A percentile compares a stretch with the other conserved stretches of the same genome.
Conservation (phyloP, 495 filamentous ascomycete species). For the Penicillium waksmanii region DNA sequence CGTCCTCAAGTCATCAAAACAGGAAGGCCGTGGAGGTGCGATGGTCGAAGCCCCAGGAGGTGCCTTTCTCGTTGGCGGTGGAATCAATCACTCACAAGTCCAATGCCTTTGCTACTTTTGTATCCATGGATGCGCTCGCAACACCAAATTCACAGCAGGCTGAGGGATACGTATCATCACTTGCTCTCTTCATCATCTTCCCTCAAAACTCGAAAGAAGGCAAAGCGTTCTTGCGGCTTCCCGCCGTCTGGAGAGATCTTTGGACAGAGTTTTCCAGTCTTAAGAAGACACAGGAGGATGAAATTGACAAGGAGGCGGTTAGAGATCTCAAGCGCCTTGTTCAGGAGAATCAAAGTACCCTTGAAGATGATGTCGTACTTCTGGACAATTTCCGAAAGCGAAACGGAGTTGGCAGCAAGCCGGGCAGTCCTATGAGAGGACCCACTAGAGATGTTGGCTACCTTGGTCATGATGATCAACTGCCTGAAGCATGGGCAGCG, state of each 20-base stretch:
- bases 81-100: slow-evolving; percentile 46
- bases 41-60: slow-evolving; percentile 80
- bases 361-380: slow-evolving; percentile 75
- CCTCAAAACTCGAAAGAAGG: slow-evolving; percentile 78
- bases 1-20: slow-evolving; percentile 70
- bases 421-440: slow-evolving; percentile 41
- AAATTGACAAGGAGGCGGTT: slow-evolving; percentile 66
- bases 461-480: slow-evolving; percentile 47
- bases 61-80: slow-evolving; percentile 43
- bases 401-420: slow-evolving; percentile 58
- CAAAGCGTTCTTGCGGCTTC: slow-evolving; percentile 78
- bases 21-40: slow-evolving; percentile 71
- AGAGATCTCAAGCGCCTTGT: slow-evolving; percentile 49
- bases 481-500: slow-evolving; percentile 69
- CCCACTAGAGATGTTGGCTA: slow-evolving; percentile 39
- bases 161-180: slow-evolving; percentile 81
- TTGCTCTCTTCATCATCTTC: slow-evolving; percentile 80
- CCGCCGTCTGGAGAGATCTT: slow-evolving; percentile 79
- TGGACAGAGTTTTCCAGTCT: slow-evolving; percentile 76
- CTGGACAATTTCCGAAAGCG: slow-evolving; percentile 65
- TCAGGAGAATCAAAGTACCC: slow-evolving; percentile 45
- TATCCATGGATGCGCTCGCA: slow-evolving; percentile 77
- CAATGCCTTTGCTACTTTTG: slow-evolving; percentile 49
- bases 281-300: slow-evolving; percentile 70
- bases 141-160: slow-evolving; percentile 79